Base-by-base conservation (phyloP, 1,284 basidiomycete genomes). In the Fomitopsis schrenkii region DNA sequence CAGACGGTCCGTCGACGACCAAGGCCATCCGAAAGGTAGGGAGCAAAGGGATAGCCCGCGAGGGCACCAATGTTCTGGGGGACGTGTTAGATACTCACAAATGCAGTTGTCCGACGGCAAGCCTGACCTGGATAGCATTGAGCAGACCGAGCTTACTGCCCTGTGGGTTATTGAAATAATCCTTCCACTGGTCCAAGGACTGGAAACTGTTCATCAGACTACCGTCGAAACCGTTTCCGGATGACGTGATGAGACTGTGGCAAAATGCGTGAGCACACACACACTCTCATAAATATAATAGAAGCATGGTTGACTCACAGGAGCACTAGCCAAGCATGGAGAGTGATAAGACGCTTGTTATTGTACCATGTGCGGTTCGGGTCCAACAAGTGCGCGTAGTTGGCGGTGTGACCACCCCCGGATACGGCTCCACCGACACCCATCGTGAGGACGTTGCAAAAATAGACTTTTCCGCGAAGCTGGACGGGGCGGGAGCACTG, bases 201-300 rank as follows among this genome's bases (percentile, higher is more conserved):
- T 91, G 89, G 54, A 91, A 77, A 69, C 86, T 86, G 72, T 90
- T 91, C 87, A 90, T 88, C 84, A 90, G 84, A 73, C 82, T 84
- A 62, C 87, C 87, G 72, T 91, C 90, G 72, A 87, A 92, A 61
- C 89, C 89, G 71, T 88, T 90, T 59, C 85, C 88, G 12, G 87
- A 88, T 10, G 88, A 87, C 12, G 88, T 90, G 71, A 90, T 88
- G 63, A 91, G 83, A 55, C 86, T 87, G 62, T 17, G 22, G 42
- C 54, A 3, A 58, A 50, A 48, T 50, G n/a, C 8, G 44, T 38
- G 19, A 45, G 40, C 30, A 10, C 8, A 15, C 40, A 2, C 22
- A 22, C 22, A 22, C 22, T 22, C 22, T 22, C 28, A 33, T 12
- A 15, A 2, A 33, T 33, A 19, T 44, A 4, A 12, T n/a, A 33